Conservation (phyloP, 2,329 filamentous ascomycete species). For the Trichoderma harzianum region DNA sequence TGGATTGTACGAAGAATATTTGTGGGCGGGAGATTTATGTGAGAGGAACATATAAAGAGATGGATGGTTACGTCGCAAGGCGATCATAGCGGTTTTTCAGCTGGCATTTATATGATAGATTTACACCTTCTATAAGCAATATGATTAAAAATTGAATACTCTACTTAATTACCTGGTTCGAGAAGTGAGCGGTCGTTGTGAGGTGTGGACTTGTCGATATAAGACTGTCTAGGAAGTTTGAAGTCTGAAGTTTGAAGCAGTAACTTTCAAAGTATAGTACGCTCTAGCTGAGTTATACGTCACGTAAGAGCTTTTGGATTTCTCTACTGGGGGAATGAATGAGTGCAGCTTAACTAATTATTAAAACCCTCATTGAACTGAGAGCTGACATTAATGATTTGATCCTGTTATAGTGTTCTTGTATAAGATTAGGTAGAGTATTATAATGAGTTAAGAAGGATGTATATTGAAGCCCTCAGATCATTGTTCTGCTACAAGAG, state of each 20-base stretch:
- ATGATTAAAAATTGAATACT: not conserved
- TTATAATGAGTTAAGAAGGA: not conserved
- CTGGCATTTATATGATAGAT: not conserved
- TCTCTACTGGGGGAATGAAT: not conserved
- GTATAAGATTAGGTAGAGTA: too few relatives aligned
- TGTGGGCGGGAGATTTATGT: not conserved
- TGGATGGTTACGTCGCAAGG: conserved; percentile 17
- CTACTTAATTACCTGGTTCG: not conserved
- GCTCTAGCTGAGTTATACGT: not conserved
- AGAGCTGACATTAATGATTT: not conserved
- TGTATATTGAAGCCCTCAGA: not conserved
- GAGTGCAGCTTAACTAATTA: not conserved
- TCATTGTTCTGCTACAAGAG: not conserved
- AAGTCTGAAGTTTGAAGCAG: not conserved
- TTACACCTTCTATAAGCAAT: not conserved
- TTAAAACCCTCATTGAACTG: not conserved
- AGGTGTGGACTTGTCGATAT: not conserved
- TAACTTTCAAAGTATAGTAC: not conserved
- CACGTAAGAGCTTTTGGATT: not conserved
- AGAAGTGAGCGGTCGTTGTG: not conserved
- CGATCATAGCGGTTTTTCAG: conserved; percentile 1
- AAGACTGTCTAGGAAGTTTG: not conserved
- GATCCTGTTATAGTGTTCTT: too few relatives aligned
- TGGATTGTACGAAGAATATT: not conserved
- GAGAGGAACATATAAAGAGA: conserved; percentile 2